Base-by-base conservation (phyloP, 495 filamentous ascomycete species). In the Neurospora pannonica region DNA sequence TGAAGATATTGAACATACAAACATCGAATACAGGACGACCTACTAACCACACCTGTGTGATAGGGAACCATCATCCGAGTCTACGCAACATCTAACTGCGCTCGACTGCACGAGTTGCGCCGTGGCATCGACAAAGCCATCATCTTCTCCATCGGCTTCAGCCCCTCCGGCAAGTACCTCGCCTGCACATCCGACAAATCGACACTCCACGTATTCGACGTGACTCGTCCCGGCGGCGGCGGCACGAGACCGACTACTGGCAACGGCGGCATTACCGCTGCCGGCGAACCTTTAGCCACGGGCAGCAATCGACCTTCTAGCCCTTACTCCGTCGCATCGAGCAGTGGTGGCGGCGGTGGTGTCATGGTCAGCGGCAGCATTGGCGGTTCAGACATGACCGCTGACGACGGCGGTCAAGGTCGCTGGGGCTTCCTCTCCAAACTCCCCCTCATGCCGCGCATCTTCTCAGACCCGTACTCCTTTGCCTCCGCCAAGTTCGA, bases 101-200 rank as follows among this genome's bases (percentile, higher is more conserved):
- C 93, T 43, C 90, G 92, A 67, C 82, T 97, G 46, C 91, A 88
- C 19, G 96, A 98, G 81, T 83, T 97, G 54, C 90, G 96, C 34
- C 90, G 96, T 8, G 96, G 96, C 31, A 90, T 95, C 37, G 96
- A 99, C 77, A 92, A 90, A 70, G 95, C 96, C 28, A 88, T 89
- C 28, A 92, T 98, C 77, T 97, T 92, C 84, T 94, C 92, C 7
- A 84, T 99, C 17, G 90, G 92, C 34, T 94, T 98, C 79, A 96
- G 91, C 38, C 96, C 95, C 1, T 90, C 89, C 10, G 92, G 90
- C 69, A 88, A 86, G 43, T 84, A 92, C 76, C 86, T 98, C 17
- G 96, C 96, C 24, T 94, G 94, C 71, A 98, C 97, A n/a, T 97
- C 94, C 34, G 96, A 99, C 84, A 99, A 98, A 81, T 93, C 91